phyloP scores from a whole-genome alignment of 768 basidiomycete genomes.

The Calvatia gigantea region DNA sequence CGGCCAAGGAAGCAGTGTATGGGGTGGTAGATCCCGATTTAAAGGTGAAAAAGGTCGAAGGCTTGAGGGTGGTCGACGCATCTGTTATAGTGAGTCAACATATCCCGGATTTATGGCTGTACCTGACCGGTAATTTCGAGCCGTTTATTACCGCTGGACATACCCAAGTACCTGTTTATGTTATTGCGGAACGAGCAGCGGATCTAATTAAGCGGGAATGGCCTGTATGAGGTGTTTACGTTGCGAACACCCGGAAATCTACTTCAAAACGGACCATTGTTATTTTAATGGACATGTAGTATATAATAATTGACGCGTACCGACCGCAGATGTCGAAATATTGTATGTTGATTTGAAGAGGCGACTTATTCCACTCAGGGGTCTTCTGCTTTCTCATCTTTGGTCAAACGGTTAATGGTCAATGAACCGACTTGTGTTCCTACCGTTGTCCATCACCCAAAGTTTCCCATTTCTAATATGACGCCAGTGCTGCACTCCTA shows the following conservation, averaged over 20 bases:
- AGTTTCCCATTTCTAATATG: no score
- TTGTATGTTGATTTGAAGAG: no score
- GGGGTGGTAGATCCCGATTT: constrained; percentile 35
- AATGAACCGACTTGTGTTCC: no score
- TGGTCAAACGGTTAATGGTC: no score
- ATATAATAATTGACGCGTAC: no score
- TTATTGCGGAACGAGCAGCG: constrained; percentile 10
- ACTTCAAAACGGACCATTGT: background rate
- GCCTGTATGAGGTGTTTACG: background rate
- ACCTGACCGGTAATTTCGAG: constrained; percentile 15
- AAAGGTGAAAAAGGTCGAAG: constrained; percentile 27
- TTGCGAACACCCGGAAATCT: no score
- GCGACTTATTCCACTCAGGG: no score
- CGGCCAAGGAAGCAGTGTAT: constrained; percentile 16
- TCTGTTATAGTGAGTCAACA: constrained; percentile 27
- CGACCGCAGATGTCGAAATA: no score
- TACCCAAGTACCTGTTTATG: constrained; percentile 8
- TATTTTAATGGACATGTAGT: background rate
- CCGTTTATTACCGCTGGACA: constrained; percentile 7
- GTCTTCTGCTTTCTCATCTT: no score
- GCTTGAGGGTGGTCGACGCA: constrained; percentile 35
- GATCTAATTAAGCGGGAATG: background rate
- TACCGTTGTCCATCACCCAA: no score
- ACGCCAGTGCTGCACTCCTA: no score
- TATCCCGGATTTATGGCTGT: background rate